Percentiles rank a stretch among this genome's conserved stretches.
Conservation (phyloP, 148 eudicot genomes). For the Persicaria tinctoria region DNA sequence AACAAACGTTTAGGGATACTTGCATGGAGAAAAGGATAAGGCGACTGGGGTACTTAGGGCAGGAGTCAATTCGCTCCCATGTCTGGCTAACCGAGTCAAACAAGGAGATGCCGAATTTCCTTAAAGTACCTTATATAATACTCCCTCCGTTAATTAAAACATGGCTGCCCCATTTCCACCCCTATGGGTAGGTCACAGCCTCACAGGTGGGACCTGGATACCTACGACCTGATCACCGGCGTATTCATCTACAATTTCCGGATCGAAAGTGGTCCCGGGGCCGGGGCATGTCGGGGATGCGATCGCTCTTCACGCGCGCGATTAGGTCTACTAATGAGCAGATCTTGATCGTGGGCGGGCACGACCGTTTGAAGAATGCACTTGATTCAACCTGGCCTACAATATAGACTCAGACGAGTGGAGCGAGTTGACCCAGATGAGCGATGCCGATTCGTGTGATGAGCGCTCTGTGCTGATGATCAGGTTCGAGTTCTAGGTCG, state of each 20-base stretch:
- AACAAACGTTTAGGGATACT: too few relatives aligned
- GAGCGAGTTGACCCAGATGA: conserved; percentile 54
- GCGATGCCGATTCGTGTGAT: conserved; percentile 61
- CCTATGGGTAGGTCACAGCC: too few relatives aligned
- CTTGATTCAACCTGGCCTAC: conserved; percentile 38
- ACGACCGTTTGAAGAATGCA: conserved; percentile 66
- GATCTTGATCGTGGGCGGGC: conserved; percentile 59
- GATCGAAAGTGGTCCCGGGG: conserved; percentile 41
- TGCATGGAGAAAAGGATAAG: too few relatives aligned
- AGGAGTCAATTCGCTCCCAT: too few relatives aligned
- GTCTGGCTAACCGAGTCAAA: too few relatives aligned
- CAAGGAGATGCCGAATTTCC: too few relatives aligned
- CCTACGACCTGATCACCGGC: conserved; percentile 39
- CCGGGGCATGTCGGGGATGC: conserved; percentile 42
- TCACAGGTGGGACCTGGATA: conserved; percentile 55
- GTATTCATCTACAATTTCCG: conserved; percentile 56
- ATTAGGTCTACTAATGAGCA: conserved; percentile 26
- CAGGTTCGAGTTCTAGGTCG: conserved; percentile 74
- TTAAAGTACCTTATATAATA: too few relatives aligned
- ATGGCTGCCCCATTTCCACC: too few relatives aligned
- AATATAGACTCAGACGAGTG: conserved; percentile 38
- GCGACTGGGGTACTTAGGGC: too few relatives aligned
- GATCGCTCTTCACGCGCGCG: conserved; percentile 45
- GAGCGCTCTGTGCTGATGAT: conserved; percentile 55
- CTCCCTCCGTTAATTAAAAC: too few relatives aligned